Percentiles rank a stretch among this genome's conserved stretches.
These are phyloP conservation scores for Penicillium thymicola DNA, from an alignment of 2,329 filamentous ascomycete genomes.

Conservation along the genomic window DNA sequence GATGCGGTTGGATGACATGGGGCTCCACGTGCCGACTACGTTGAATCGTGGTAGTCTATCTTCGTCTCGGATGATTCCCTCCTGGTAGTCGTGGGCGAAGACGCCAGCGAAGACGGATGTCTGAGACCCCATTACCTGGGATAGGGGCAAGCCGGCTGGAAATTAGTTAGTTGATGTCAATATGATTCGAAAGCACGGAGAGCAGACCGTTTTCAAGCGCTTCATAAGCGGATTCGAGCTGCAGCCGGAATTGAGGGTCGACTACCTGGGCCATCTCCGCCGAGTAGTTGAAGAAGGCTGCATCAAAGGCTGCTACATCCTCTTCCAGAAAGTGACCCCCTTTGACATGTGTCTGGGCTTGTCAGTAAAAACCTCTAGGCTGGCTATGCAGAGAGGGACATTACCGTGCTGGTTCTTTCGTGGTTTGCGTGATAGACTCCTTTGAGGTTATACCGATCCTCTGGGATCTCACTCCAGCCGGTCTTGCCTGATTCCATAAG, in stretches of 20 bases:
- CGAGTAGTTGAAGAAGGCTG: not conserved
- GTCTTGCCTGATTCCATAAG: not conserved
- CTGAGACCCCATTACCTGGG: not conserved
- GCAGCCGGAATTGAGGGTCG: not conserved
- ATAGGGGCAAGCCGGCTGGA: not conserved
- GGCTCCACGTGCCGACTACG: slow-evolving; percentile 25
- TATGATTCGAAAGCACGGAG: not conserved
- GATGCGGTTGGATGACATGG: slow-evolving; percentile 31
- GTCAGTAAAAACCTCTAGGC: not conserved
- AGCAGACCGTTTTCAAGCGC: not conserved
- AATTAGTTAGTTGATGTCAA: not conserved
- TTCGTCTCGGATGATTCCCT: not conserved
- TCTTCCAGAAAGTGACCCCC: not conserved
- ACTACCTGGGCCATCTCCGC: not conserved
- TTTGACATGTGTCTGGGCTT: not conserved
- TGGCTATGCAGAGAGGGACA: not conserved
- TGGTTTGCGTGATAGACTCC: not conserved
- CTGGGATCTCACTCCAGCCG: slow-evolving; percentile 2
- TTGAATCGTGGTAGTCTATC: slow-evolving; percentile 25
- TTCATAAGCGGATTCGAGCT: not conserved
- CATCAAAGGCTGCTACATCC: not conserved
- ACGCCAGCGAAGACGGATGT: not conserved
- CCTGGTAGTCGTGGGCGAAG: not conserved
- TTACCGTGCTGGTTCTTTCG: not conserved
- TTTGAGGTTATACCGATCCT: not conserved